A percentile compares a stretch with the other conserved stretches of the same genome.
Conservation (phyloP, 2,329 filamentous ascomycete species). For the Ceratocystis ficicola region DNA sequence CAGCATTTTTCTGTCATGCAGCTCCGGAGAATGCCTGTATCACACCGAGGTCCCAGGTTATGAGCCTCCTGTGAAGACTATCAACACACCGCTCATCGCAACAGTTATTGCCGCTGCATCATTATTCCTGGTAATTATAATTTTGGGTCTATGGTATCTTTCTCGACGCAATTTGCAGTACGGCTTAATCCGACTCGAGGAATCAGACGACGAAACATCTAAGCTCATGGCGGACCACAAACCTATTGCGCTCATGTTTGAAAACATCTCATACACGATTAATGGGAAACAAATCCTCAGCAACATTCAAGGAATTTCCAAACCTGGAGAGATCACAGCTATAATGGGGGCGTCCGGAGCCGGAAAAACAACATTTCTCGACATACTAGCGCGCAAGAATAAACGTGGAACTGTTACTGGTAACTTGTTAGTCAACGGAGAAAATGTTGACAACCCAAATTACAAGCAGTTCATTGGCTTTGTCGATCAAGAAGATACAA, state of each 20-base stretch:
- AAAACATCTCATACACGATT: slow-evolving; percentile 73
- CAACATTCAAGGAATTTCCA: slow-evolving; percentile 72
- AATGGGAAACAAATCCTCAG: slow-evolving; percentile 79
- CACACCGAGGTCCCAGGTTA: slow-evolving; percentile 89
- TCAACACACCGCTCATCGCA: slow-evolving; percentile 93
- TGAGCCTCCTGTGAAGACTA: slow-evolving; percentile 73
- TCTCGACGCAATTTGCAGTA: slow-evolving; percentile 59
- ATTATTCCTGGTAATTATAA: slow-evolving; percentile 77
- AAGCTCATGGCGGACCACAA: slow-evolving; percentile 88
- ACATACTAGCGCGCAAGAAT: slow-evolving; percentile 93
- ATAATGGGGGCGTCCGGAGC: slow-evolving; percentile 98
- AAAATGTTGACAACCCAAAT: slow-evolving; percentile 70
- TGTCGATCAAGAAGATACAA: slow-evolving; percentile 95
- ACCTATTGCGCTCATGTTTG: slow-evolving; percentile 75
- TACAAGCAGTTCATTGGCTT: slow-evolving; percentile 92
- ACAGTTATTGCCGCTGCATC: slow-evolving; percentile 78
- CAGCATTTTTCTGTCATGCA: slow-evolving; percentile 72
- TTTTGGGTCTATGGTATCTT: slow-evolving; percentile 76
- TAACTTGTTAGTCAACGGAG: slow-evolving; percentile 85
- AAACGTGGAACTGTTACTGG: slow-evolving; percentile 71
- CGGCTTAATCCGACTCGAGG: slow-evolving; percentile 70
- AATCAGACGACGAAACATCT: slow-evolving; percentile 75
- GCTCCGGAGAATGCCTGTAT: slow-evolving; percentile 84
- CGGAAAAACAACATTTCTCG: slow-evolving; percentile 92
- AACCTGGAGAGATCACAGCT: slow-evolving; percentile 86